Evolutionary conservation across 805 yeast genomes (phyloP).

Genomic region (Teunomyces cretensis): DNA sequence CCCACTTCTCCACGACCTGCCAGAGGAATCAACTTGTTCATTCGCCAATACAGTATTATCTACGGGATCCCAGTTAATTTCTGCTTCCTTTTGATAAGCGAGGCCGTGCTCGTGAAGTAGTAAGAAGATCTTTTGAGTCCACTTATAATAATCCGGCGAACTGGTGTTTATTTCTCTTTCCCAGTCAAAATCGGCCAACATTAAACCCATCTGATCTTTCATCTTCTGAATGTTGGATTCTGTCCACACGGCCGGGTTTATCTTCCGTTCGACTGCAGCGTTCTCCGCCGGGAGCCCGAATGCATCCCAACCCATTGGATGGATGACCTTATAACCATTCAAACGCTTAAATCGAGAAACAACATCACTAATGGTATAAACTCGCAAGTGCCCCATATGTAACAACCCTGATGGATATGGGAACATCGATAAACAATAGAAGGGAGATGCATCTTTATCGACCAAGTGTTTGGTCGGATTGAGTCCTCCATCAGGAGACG

Average conservation of each 20-base stretch:
- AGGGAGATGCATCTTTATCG: slow-evolving; percentile 26
- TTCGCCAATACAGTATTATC: slow-evolving; percentile 92
- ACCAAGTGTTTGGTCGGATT: slow-evolving; percentile 32
- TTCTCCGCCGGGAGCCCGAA: slow-evolving; percentile 98
- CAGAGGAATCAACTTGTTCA: slow-evolving; percentile 91
- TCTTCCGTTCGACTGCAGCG: slow-evolving; percentile 86
- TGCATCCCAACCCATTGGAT: slow-evolving; percentile 99
- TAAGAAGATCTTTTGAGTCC: slow-evolving; percentile 87
- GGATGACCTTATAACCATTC: slow-evolving; percentile 75
- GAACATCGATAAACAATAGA: slow-evolving; percentile 81
- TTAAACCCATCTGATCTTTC: slow-evolving; percentile 75
- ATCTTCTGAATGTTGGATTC: slow-evolving; percentile 72
- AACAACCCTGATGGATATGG: slow-evolving; percentile 95
- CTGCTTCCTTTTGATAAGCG: slow-evolving; percentile 84
- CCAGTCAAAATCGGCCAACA: slow-evolving; percentile 93
- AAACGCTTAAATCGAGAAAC: slow-evolving; percentile 75
- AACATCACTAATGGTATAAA: slow-evolving; percentile 86
- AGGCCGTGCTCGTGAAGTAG: slow-evolving; percentile 70
- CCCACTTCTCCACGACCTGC: slow-evolving; percentile 96
- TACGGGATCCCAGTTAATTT: slow-evolving; percentile 97
- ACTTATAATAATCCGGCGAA: slow-evolving; percentile 80
- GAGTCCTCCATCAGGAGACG: slow-evolving; percentile 32
- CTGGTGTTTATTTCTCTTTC: slow-evolving; percentile 86
- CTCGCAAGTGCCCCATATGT: slow-evolving; percentile 93
- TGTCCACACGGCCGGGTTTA: slow-evolving; percentile 86